A percentile compares a stretch with the other conserved stretches of the same genome.
Conservation (phyloP, 75 land plant species). For the Cunninghamia lanceolata region DNA sequence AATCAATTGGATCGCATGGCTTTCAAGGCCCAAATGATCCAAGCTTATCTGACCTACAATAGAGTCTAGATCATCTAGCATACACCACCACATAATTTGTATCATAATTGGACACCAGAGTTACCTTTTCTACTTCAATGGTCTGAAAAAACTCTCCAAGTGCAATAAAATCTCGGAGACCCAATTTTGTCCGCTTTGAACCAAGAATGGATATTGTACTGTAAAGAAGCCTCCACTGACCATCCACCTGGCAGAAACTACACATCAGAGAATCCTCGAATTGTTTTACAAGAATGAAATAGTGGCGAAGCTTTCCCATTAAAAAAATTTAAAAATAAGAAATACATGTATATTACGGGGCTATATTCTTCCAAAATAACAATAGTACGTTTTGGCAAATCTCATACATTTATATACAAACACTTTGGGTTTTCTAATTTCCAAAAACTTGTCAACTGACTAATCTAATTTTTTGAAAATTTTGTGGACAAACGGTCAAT, state of each 20-base stretch:
- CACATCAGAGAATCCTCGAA: not conserved
- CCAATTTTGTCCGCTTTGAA: conserved; percentile 84
- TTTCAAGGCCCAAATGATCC: not conserved
- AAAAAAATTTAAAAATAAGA: not conserved
- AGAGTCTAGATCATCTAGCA: not conserved
- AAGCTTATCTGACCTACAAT: not conserved
- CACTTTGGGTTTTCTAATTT: not conserved
- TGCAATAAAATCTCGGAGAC: conserved; percentile 79
- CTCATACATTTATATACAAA: not conserved
- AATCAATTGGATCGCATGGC: not conserved
- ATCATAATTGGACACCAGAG: not conserved
- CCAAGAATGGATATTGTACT: conserved; percentile 92
- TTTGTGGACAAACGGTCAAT: not conserved
- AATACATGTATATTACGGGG: not conserved
- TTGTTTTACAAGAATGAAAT: not conserved
- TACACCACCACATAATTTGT: not conserved
- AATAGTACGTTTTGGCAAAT: not conserved
- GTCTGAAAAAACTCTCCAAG: conserved; percentile 80
- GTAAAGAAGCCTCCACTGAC: conserved; percentile 86
- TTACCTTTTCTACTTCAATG: conserved; percentile 68
- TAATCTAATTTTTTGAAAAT: not conserved
- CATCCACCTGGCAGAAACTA: conserved; percentile 51
- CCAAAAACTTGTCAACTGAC: not conserved
- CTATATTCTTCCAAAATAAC: not conserved
- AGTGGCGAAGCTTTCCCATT: not conserved